phyloP scores from a whole-genome alignment of 2,329 filamentous ascomycete genomes.

The Alternaria panax region DNA sequence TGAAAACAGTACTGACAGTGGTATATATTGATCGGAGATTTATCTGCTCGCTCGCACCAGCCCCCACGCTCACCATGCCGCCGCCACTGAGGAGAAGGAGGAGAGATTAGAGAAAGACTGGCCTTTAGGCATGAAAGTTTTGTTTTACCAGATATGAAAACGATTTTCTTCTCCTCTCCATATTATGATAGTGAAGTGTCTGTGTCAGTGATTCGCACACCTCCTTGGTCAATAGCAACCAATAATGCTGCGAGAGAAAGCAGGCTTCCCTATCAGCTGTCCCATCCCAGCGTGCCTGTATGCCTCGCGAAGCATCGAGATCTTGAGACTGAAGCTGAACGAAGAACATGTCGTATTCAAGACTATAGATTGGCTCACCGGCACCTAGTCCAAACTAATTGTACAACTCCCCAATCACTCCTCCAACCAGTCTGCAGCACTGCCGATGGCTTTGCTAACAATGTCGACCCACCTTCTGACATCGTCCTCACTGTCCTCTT shows the following conservation, averaged over 20 bases:
- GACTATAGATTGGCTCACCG: not conserved
- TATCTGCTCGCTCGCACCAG: not conserved
- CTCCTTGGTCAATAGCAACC: not conserved
- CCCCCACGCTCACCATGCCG: not conserved
- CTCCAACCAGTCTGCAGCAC: slow-evolving; percentile 47
- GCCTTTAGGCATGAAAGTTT: not conserved
- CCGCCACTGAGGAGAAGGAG: not conserved
- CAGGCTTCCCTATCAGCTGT: not conserved
- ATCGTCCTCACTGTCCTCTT: slow-evolving; percentile 54
- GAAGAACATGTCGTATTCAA: not conserved
- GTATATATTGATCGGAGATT: not conserved
- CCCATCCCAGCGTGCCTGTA: not conserved
- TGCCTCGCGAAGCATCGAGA: not conserved
- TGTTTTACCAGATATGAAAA: not conserved
- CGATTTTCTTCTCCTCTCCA: not conserved
- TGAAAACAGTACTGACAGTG: not conserved
- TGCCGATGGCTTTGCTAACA: slow-evolving; percentile 45
- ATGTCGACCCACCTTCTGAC: slow-evolving; percentile 55
- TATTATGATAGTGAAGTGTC: not conserved
- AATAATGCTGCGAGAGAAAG: not conserved
- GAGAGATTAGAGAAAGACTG: not conserved
- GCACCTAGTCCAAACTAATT: not conserved
- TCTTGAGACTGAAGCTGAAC: not conserved
- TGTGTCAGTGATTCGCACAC: not conserved
- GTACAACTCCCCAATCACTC: not conserved